These are phyloP conservation scores for Ploettnerulaceae sp. DNA, from an alignment of 2,329 filamentous ascomycete species.

Conservation along the genomic window DNA sequence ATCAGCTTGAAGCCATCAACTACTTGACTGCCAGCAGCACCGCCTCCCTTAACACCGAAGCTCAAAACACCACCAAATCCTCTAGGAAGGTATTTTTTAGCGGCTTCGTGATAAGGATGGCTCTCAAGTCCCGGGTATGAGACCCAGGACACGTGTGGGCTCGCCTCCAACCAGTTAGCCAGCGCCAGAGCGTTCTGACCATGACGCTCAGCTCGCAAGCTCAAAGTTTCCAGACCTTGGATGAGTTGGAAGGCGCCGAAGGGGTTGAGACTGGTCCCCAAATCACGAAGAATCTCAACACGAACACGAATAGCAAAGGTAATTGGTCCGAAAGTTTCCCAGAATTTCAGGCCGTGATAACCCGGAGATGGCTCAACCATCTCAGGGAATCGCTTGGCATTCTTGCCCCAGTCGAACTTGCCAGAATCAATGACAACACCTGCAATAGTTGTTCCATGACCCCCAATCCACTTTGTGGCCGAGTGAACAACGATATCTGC, in stretches of 20 bases:
- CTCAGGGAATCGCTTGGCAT: conserved; percentile 82
- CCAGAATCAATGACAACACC: conserved; percentile 83
- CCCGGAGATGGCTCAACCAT: conserved; percentile 84
- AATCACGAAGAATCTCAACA: conserved; percentile 84
- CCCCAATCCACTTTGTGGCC: conserved; percentile 95
- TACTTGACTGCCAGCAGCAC: conserved; percentile 74
- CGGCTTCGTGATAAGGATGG: conserved; percentile 73
- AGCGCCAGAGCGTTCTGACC: conserved; percentile 76
- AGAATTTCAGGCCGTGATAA: conserved; percentile 92
- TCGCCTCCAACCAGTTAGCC: conserved; percentile 77
- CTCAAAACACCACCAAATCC: conserved; percentile 89
- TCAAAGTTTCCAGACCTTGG: conserved; percentile 84
- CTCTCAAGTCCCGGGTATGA: conserved; percentile 84
- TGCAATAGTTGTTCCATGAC: conserved; percentile 87
- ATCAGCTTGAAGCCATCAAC: conserved; percentile 95
- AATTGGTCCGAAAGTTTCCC: conserved; percentile 80
- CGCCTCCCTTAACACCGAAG: conserved; percentile 89
- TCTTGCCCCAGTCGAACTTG: conserved; percentile 89
- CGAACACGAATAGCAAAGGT: conserved; percentile 81
- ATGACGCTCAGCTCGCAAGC: conserved; percentile 79
- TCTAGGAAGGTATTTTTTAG: conserved; percentile 79
- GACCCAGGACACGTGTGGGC: conserved; percentile 84
- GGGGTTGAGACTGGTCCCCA: conserved; percentile 78
- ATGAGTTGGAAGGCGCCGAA: conserved; percentile 91
- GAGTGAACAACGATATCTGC: conserved; percentile 93